Evolutionary conservation across 1,284 basidiomycete genomes (phyloP).

Genomic region (Bjerkandera adusta): DNA sequence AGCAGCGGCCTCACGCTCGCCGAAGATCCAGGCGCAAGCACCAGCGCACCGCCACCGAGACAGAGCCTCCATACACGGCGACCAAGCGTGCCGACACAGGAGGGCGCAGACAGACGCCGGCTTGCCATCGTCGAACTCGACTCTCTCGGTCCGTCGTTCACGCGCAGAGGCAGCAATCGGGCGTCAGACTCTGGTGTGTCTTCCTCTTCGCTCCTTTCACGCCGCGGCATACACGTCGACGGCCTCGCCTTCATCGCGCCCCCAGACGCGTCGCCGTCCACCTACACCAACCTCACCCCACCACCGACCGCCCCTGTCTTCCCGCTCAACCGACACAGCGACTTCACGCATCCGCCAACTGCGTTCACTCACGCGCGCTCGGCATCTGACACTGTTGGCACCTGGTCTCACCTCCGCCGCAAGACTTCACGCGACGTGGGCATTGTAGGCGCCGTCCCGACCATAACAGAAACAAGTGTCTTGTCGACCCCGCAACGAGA

Average conservation of each 20-base stretch:
- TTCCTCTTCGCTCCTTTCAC: constrained; percentile 35
- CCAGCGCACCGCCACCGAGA: constrained; percentile 15
- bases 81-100: constrained; percentile 53
- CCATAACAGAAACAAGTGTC: constrained; percentile 10
- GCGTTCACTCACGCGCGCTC: constrained; percentile 39
- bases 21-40: constrained; percentile 18
- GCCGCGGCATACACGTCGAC: constrained; percentile 44
- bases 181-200: constrained; percentile 11
- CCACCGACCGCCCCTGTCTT: constrained; percentile 44
- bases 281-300: constrained; percentile 49
- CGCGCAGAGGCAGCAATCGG: constrained; percentile 24
- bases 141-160: constrained; percentile 21
- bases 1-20: constrained; percentile 12
- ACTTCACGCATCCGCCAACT: constrained; percentile 14
- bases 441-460: constrained; percentile 38
- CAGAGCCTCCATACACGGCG: constrained; percentile 34
- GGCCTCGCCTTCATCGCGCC: constrained; percentile 66
- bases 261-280: constrained; percentile 57
- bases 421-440: constrained; percentile 55
- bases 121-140: constrained; percentile 65
- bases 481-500: constrained; percentile 3
- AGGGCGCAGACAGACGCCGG: constrained; percentile 60
- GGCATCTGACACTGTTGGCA: constrained; percentile 42
- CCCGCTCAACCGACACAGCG: constrained; percentile 20
- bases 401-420: constrained; percentile 24